Conservation (phyloP, 495 filamentous ascomycete species). For the Hypoxylon fragiforme region DNA sequence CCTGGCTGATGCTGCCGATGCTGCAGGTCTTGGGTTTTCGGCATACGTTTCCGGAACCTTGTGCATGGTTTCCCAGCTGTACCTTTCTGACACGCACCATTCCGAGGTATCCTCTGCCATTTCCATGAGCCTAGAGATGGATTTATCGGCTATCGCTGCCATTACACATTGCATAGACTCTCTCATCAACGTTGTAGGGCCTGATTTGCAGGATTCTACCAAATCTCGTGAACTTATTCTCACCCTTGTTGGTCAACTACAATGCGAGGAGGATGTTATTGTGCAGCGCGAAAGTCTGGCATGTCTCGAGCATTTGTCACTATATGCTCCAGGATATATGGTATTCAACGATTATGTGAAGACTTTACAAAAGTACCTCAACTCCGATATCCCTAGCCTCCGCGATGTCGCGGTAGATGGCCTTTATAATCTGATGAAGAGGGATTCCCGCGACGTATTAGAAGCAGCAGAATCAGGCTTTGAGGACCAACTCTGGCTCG, state of each 20-base stretch:
- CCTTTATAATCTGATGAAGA: slow-evolving; percentile 92
- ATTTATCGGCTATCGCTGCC: slow-evolving; percentile 75
- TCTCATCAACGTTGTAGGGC: slow-evolving; percentile 91
- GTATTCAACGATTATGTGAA: slow-evolving; percentile 82
- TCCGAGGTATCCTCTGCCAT: slow-evolving; percentile 74
- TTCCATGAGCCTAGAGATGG: slow-evolving; percentile 86
- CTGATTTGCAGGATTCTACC: slow-evolving; percentile 90
- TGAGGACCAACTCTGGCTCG: slow-evolving; percentile 90
- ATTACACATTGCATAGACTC: slow-evolving; percentile 91
- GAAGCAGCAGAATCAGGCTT: slow-evolving; percentile 70
- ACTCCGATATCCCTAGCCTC: slow-evolving; percentile 65
- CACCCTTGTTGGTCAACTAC: slow-evolving; percentile 81
- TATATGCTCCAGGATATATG: slow-evolving; percentile 88
- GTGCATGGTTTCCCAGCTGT: slow-evolving; percentile 90
- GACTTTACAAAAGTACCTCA: slow-evolving; percentile 74
- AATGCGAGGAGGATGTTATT: slow-evolving; percentile 72
- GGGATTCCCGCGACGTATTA: slow-evolving; percentile 79
- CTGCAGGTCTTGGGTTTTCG: slow-evolving; percentile 89
- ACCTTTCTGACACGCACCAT: slow-evolving; percentile 88
- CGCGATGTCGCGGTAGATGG: slow-evolving; percentile 83
- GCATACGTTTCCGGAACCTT: slow-evolving; percentile 86
- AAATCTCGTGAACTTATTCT: slow-evolving; percentile 90
- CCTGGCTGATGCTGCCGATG: slow-evolving; percentile 83
- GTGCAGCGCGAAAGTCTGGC: slow-evolving; percentile 75
- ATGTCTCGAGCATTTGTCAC: slow-evolving; percentile 86